A percentile compares a stretch with the other conserved stretches of the same genome.
These are phyloP conservation scores for Rhizopus arrhizus DNA, from an alignment of 371 early-diverging fungal species.

Conservation along the genomic window DNA sequence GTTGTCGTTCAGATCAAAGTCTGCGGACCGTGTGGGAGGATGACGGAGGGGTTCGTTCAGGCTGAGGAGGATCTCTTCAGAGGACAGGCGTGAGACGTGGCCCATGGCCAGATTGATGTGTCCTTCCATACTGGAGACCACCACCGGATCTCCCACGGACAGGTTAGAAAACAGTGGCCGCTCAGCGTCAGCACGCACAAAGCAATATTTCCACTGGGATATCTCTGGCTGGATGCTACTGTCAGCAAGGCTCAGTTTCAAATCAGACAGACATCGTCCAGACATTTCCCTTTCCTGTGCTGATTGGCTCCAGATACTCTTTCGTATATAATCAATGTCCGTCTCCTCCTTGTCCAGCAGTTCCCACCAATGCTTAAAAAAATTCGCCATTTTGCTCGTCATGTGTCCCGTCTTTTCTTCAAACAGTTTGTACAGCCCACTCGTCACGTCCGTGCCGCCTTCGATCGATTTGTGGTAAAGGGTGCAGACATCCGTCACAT, in stretches of 20 bases:
- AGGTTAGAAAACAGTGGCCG: conserved; percentile 57
- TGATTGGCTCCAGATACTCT: conserved; percentile 81
- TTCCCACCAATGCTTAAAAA: conserved; percentile 81
- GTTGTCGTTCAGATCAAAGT: conserved; percentile 51
- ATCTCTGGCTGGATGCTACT: conserved; percentile 5
- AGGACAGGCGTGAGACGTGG: conserved; percentile 59
- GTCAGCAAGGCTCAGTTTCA: conserved; percentile 18
- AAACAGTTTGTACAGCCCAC: conserved; percentile 64
- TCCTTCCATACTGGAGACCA: conserved; percentile 77
- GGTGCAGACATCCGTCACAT: conserved; percentile 64
- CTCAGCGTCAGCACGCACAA: conserved; percentile 5
- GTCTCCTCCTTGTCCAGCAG: conserved; percentile 82
- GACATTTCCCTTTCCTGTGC: conserved; percentile 42
- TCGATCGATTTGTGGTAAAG: conserved; percentile 77
- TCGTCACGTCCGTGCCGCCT: conserved; percentile 58
- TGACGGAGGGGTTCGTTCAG: conserved; percentile 71
- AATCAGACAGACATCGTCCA: conserved; percentile 37
- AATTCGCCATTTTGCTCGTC: conserved; percentile 55
- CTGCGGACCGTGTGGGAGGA: conserved; percentile 46
- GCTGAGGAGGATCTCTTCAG: conserved; percentile 53
- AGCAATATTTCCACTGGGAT: conserved; percentile 22
- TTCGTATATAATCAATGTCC: conserved; percentile 64
- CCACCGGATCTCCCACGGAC: conserved; percentile 77
- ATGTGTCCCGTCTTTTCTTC: conserved; percentile 66
- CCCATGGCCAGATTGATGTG: conserved; percentile 82